phyloP scores from a whole-genome alignment of 345 rosid genomes.

The Dipteronia dyeriana region DNA sequence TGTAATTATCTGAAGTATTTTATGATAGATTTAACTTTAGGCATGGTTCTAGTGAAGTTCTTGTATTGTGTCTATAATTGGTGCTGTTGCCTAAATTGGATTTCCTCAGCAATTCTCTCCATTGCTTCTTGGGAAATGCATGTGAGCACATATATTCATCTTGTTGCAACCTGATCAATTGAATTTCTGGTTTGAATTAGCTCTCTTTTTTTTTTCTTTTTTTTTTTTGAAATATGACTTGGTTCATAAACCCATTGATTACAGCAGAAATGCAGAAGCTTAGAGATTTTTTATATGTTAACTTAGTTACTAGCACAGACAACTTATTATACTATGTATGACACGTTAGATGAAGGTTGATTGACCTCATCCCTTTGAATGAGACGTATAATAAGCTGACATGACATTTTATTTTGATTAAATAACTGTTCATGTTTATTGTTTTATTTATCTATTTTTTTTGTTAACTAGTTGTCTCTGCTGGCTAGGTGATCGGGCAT shows the following conservation, averaged over 20 bases:
- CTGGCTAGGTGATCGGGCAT: constrained; percentile 73
- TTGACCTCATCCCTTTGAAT: background rate
- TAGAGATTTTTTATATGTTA: background rate
- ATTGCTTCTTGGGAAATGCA: background rate
- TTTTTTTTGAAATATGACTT: too few species aligned
- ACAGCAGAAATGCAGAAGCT: background rate
- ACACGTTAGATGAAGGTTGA: background rate
- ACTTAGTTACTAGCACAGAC: background rate
- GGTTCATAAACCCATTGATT: background rate
- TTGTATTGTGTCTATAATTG: constrained; percentile 2
- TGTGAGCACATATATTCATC: background rate
- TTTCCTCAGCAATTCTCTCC: background rate
- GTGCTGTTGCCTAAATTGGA: background rate
- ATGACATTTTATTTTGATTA: background rate
- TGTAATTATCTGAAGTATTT: constrained; percentile 6
- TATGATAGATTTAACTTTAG: background rate
- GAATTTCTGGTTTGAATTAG: background rate
- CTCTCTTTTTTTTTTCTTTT: too few species aligned
- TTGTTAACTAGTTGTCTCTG: constrained; percentile 20
- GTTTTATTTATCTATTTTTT: background rate
- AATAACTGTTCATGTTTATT: background rate
- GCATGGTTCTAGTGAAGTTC: background rate
- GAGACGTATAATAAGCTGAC: background rate
- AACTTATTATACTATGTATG: background rate
- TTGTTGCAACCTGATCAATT: background rate